Conservation (phyloP, 768 basidiomycete species). For the Hericium alpestre region DNA sequence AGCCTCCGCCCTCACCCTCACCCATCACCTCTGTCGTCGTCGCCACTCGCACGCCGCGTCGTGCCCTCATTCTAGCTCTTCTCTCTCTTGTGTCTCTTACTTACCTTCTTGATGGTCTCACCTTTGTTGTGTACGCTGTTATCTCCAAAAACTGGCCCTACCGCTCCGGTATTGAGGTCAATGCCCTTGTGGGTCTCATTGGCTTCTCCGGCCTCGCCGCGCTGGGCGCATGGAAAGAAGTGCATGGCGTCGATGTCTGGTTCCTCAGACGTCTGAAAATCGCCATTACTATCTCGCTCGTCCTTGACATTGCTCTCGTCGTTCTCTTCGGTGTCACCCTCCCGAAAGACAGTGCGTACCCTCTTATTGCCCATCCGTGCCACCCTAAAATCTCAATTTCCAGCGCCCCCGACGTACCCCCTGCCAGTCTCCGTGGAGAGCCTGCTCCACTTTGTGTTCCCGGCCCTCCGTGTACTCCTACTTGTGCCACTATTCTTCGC, state of each 20-base stretch:
- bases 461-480: conserved; percentile 55
- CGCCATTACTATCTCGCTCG: conserved; percentile 42
- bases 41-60: conserved; percentile 61
- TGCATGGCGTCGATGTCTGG: conserved; percentile 63
- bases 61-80: conserved; percentile 60
- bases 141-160: conserved; percentile 56
- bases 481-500: conserved; percentile 50
- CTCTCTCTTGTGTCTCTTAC: conserved; percentile 62
- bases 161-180: conserved; percentile 55
- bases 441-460: conserved; percentile 44
- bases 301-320: conserved; percentile 50
- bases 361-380: not conserved
- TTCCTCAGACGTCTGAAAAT: conserved; percentile 44
- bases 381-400: not conserved
- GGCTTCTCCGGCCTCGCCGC: conserved; percentile 66
- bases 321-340: conserved; percentile 38
- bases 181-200: conserved; percentile 54
- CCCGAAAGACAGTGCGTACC: conserved; percentile 20
- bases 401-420: conserved; percentile 8
- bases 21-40: conserved; percentile 74
- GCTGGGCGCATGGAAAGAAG: conserved; percentile 71
- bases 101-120: conserved; percentile 68
- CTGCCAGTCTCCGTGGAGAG: conserved; percentile 22
- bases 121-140: conserved; percentile 56
- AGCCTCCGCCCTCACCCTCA: conserved; percentile 35